Evolutionary conservation across 2,329 filamentous ascomycete genomes (phyloP), one percentile per base, ranked within the genome.

Genomic region (Diaporthe batatas): DNA sequence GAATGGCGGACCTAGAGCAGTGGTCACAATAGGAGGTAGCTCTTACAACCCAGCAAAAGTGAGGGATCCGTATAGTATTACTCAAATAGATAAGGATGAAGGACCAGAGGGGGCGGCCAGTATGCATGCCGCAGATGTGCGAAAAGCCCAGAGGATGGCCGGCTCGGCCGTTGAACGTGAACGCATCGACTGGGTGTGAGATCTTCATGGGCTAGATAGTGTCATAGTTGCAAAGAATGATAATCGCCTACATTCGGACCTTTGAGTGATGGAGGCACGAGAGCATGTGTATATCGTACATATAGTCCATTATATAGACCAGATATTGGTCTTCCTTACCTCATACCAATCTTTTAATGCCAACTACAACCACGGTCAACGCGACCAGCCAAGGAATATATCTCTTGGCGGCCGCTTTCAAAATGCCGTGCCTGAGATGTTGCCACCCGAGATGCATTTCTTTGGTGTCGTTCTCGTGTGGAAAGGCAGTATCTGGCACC

Each of bases 361-460:
- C 18, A 2, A 36, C 6, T 0, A 10, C 10, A 10, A 32, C 7
- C 3, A 14, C 32, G 5, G 18, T 5, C 1, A 0, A 42, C n/a
- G 18, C 29, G 12, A 65, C 18, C 6, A 65, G 11, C 42, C 39
- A 65, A 18, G 59, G 59, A 11, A 36, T 23, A 21, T 4, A 49
- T 23, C 42, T 47, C 3, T 16, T 65, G 18, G 44, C 59, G 12
- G 5, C 59, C 21, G 14, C 59, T n/a, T 49, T 65, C 12, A 36
- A 7, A 65, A 65, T 65, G 21, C 59, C 59, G 11, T 32, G 21
- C 12, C 59, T 65, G 59, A 65, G 59, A 16, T 65, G 51, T 10
- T 65, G 42, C 59, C 44, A 65, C 21, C 18, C 59, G 5, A 65
- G 14, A 23, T 65, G 59, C 59, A 65, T 65, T 12, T 51, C 44